Conservation (phyloP, 1,284 basidiomycete species). For the Moesziomyces antarcticus region DNA sequence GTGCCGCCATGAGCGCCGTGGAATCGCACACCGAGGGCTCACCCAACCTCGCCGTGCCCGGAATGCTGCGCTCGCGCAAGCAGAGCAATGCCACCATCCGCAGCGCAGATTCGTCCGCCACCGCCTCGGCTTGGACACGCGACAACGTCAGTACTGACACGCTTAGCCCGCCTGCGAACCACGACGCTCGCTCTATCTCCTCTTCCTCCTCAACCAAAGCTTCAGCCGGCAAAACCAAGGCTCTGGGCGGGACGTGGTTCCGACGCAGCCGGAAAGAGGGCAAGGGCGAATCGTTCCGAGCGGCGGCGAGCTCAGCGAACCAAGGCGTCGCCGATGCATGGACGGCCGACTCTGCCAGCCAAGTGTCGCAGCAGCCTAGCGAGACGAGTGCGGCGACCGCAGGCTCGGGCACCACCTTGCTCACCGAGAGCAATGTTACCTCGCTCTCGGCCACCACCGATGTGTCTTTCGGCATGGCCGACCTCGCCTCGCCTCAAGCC, state of each 20-base stretch:
- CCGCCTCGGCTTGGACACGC: constrained; percentile 15
- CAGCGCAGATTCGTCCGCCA: constrained; percentile 18
- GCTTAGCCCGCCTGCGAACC: constrained; percentile 19
- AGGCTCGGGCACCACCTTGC: constrained; percentile 27
- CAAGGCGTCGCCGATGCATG: constrained; percentile 6
- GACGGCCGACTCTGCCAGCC: constrained; percentile 9
- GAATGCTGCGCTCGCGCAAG: constrained; percentile 23
- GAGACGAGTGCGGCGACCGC: constrained; percentile 33
- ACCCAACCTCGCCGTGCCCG: neutral
- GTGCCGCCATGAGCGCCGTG: constrained; percentile 45
- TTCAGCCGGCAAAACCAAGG: constrained; percentile 7
- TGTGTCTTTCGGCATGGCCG: constrained; percentile 44
- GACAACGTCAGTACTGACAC: constrained; percentile 47
- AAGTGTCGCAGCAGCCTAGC: constrained; percentile 28
- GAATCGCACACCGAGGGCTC: constrained; percentile 14
- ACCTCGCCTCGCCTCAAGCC: constrained; percentile 29
- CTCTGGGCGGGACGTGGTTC: constrained; percentile 20
- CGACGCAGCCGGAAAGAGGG: constrained; percentile 24
- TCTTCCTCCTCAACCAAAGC: constrained; percentile 13
- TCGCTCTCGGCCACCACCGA: constrained; percentile 19
- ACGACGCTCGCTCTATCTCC: neutral
- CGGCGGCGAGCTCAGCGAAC: neutral
- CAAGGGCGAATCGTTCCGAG: constrained; percentile 9
- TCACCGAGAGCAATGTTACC: constrained; percentile 34
- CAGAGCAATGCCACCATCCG: constrained; percentile 24